Evolutionary conservation across 108 stramenopile genomes (phyloP), one percentile per base, ranked within the genome.

Genomic region (Chaetoceros tenuissimus): DNA sequence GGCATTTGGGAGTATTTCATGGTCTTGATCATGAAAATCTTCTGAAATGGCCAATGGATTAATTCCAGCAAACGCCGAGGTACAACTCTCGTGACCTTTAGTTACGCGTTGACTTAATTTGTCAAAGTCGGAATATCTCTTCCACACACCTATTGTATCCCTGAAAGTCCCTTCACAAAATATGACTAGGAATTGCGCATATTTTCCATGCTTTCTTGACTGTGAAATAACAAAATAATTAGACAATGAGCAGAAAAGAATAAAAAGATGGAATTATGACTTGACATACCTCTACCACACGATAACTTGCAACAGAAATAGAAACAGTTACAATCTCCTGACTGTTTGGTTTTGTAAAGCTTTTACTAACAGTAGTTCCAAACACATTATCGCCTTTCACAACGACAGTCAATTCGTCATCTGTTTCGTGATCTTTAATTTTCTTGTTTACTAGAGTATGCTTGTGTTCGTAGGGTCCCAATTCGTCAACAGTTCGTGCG

Each of bases 81-180:
- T 64, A 73, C 89, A 91, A 28, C 85, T 79, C 67, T 85, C 85
- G 46, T 84, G 79, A 0, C 80, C 72, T 19, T 80, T 68, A 0
- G 82, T 83, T 2, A 94, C 85, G 48, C 83, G 82, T n/a, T 68
- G 56, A 24, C 77, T 71, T 1, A 94, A 63, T 49, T 73, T 68
- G 28, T 81, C 80, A 68, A 94, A 94, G 60, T 94, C 87, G 1
- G 85, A 85, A 57, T 85, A 90, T 10, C 92, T 74, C 60, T 90
- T 89, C 92, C 92, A 94, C 2, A 94, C 87, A 3, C 92, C 92
- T 46, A 90, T 68, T 8, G 88, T 94, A 52, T 89, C 84, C 23
- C 81, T 77, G 44, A 89, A 84, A 59, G 77, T 78, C 19, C 89
- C 85, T 59, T 85, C 85, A 7, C 85, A 74, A 51, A 83, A 87